Conservation (phyloP, 1,139 yeast species). For the Kluyveromyces sp. region DNA sequence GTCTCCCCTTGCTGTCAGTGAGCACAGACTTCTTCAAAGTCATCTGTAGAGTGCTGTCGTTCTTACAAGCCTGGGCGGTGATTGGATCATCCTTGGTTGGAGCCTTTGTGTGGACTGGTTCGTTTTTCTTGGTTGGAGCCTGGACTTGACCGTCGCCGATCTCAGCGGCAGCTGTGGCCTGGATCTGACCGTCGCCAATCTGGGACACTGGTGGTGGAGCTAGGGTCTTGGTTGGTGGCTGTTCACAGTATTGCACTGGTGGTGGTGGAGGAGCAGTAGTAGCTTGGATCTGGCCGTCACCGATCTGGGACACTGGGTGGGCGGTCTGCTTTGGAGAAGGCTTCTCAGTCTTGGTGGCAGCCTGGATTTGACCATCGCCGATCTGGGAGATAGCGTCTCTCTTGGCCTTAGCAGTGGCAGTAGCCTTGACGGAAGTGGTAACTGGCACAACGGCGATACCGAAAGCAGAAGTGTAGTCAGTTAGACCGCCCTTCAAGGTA, state of each 20-base stretch:
- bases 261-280: slow-evolving; percentile 29
- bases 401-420: slow-evolving; percentile 32
- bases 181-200: slow-evolving; percentile 52
- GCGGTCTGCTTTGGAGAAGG: slow-evolving; percentile 30
- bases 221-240: neutral
- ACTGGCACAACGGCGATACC: slow-evolving; percentile 65
- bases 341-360: slow-evolving; percentile 29
- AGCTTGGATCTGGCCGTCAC: slow-evolving; percentile 55
- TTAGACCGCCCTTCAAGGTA: slow-evolving; percentile 51
- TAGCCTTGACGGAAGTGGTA: slow-evolving; percentile 32
- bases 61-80: slow-evolving; percentile 42
- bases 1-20: slow-evolving; percentile 60
- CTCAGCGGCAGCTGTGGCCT: slow-evolving; percentile 39
- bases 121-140: slow-evolving; percentile 41
- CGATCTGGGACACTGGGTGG: slow-evolving; percentile 38
- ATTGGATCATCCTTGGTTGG: slow-evolving; percentile 35
- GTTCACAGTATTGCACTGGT: slow-evolving; percentile 19
- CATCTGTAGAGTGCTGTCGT: slow-evolving; percentile 49
- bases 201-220: slow-evolving; percentile 1
- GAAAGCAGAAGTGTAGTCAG: slow-evolving; percentile 53
- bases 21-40: slow-evolving; percentile 48
- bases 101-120: slow-evolving; percentile 33
- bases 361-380: slow-evolving; percentile 54
- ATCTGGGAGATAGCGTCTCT: slow-evolving; percentile 41
- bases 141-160: slow-evolving; percentile 15